Evolutionary conservation across 2,329 filamentous ascomycete genomes (phyloP).

Genomic region (Penicillium sumatraense): DNA sequence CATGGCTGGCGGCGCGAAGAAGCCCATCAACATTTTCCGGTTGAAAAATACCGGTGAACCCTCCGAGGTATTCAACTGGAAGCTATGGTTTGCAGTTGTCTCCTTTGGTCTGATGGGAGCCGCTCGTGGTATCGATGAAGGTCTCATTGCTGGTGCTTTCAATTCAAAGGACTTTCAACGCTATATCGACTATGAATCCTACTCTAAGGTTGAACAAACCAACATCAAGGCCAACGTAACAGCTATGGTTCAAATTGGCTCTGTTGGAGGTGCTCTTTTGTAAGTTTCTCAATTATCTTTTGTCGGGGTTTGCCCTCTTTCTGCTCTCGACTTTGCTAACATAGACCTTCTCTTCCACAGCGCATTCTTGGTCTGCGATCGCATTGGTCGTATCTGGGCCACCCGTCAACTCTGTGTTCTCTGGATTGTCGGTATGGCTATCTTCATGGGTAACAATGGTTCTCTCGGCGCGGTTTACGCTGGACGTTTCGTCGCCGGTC

Average conservation of each 20-base stretch:
- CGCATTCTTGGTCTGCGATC: constrained; percentile 54
- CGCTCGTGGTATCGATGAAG: constrained; percentile 78
- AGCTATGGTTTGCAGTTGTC: constrained; percentile 75
- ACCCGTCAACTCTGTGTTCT: constrained; percentile 46
- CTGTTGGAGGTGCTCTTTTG: constrained; percentile 71
- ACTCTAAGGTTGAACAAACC: constrained; percentile 59
- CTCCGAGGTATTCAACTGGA: constrained; percentile 74
- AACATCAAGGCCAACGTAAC: constrained; percentile 78
- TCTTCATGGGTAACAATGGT: constrained; percentile 48
- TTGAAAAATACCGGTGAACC: constrained; percentile 69
- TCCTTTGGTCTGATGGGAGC: constrained; percentile 77
- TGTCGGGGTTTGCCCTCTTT: not conserved
- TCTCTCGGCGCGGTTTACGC: constrained; percentile 48
- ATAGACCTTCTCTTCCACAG: constrained; percentile 36
- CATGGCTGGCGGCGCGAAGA: constrained; percentile 52
- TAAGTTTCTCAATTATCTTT: constrained; percentile 29
- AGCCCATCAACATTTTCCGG: constrained; percentile 60
- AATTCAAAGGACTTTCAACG: constrained; percentile 67
- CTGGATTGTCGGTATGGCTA: constrained; percentile 48
- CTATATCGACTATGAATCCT: constrained; percentile 62
- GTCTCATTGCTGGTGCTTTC: constrained; percentile 74
- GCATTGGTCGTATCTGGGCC: constrained; percentile 50
- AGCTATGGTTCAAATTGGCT: constrained; percentile 80
- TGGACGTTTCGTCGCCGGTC: constrained; percentile 49
- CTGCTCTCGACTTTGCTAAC: not conserved